phyloP scores from a whole-genome alignment of 179 eudicot genomes.

The Patellifolia procumbens region DNA sequence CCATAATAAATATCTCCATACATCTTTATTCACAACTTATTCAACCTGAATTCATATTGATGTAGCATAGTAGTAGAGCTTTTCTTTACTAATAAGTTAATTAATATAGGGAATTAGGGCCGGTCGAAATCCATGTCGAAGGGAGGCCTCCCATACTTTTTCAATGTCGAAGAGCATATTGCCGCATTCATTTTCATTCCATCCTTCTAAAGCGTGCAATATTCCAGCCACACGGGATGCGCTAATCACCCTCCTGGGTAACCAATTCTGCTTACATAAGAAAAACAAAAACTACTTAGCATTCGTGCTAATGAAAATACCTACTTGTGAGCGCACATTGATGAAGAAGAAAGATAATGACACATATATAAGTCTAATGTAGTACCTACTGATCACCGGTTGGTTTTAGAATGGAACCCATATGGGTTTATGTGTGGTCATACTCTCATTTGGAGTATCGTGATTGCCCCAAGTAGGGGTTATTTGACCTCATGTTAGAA shows the following conservation, averaged over 20 bases:
- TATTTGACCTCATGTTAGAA: too few species aligned
- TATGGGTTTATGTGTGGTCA: too few species aligned
- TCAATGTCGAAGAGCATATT: slow-evolving; percentile 41
- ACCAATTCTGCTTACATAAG: slow-evolving; percentile 51
- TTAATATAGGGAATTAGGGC: slow-evolving; percentile 14
- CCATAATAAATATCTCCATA: too few species aligned
- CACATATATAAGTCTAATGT: too few species aligned
- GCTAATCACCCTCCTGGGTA: slow-evolving; percentile 75
- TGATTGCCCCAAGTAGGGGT: too few species aligned
- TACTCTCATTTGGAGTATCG: too few species aligned
- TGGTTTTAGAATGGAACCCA: too few species aligned
- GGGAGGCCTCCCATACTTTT: slow-evolving; percentile 60
- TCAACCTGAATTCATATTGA: too few species aligned
- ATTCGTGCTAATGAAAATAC: neutral
- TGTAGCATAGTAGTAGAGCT: neutral
- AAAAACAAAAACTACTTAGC: neutral
- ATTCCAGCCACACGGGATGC: slow-evolving; percentile 73
- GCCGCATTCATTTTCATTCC: slow-evolving; percentile 71
- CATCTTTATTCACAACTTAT: too few species aligned
- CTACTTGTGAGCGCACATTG: too few species aligned
- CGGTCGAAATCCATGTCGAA: slow-evolving; percentile 70
- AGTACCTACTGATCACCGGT: too few species aligned
- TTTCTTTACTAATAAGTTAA: neutral
- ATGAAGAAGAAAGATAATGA: too few species aligned
- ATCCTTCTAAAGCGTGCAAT: slow-evolving; percentile 66